phyloP scores from a whole-genome alignment of 139 green algal species.

The Closterium sp. region DNA sequence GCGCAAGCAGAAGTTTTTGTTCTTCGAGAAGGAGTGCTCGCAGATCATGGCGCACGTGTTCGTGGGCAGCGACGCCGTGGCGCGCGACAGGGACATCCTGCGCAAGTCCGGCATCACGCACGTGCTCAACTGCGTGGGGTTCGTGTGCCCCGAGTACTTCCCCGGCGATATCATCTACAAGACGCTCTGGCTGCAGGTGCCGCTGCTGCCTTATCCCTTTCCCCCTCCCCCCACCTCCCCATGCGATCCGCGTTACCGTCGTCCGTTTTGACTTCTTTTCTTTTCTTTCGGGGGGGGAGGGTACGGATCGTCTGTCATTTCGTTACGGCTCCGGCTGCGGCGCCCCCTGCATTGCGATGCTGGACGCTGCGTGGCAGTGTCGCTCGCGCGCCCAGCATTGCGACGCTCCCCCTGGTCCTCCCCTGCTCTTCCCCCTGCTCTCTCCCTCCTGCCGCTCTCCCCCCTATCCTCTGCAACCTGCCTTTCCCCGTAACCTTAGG shows the following conservation, averaged over 20 bases:
- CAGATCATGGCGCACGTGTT: slow-evolving; percentile 74
- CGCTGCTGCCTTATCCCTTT: background rate
- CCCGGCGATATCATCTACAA: slow-evolving; percentile 79
- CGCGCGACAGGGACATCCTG: slow-evolving; percentile 70
- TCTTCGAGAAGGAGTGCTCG: slow-evolving; percentile 55
- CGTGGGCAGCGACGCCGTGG: slow-evolving; percentile 82
- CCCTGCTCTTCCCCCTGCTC: background rate
- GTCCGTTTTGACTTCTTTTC: background rate
- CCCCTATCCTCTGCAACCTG: too few species aligned
- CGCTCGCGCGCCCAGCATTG: background rate
- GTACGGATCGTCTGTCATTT: background rate
- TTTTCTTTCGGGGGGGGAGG: too few species aligned
- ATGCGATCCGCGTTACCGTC: background rate
- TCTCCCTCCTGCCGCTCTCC: background rate
- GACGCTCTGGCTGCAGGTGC: slow-evolving; percentile 83
- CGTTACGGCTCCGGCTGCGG: too few species aligned
- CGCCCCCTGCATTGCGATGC: background rate
- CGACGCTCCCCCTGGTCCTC: background rate
- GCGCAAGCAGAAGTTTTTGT: slow-evolving; percentile 49
- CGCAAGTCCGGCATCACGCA: slow-evolving; percentile 79
- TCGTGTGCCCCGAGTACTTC: slow-evolving; percentile 86
- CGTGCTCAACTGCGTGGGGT: slow-evolving; percentile 94
- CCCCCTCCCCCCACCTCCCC: background rate
- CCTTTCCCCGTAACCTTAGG: slow-evolving; percentile 57
- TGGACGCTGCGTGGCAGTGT: background rate